A percentile compares a stretch with the other conserved stretches of the same genome.
Conservation (phyloP, 148 eudicot species). For the Heliosperma pusillum region DNA sequence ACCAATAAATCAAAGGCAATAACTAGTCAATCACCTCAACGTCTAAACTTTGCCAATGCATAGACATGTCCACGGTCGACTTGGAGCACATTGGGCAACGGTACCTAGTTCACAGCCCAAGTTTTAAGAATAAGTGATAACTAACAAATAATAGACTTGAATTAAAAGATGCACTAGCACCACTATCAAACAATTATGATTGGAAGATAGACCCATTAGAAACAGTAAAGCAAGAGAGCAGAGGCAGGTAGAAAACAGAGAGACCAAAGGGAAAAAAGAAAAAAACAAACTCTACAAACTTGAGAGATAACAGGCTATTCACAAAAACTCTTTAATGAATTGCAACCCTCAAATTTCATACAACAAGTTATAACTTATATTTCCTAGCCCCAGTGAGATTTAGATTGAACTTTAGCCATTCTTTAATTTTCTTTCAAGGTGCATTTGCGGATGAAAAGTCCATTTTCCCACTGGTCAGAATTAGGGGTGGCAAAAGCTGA, state of each 20-base stretch:
- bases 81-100: slow-evolving; percentile 92
- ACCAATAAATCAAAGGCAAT: background rate
- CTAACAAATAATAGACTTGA: background rate
- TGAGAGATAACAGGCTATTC: background rate
- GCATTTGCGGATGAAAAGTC: background rate
- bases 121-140: slow-evolving; percentile 2
- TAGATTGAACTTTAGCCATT: background rate
- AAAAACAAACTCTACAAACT: background rate
- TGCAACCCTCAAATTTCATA: background rate
- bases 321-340: background rate
- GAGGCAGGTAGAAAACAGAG: background rate
- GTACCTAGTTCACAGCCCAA: slow-evolving; percentile 42
- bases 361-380: background rate
- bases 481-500: too few relatives aligned
- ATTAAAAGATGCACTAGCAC: background rate
- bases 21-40: slow-evolving; percentile 47
- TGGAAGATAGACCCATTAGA: background rate
- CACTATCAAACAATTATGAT: background rate
- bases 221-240: background rate
- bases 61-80: slow-evolving; percentile 54
- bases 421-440: background rate
- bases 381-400: background rate
- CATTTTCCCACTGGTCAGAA: background rate
- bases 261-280: background rate
- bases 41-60: slow-evolving; percentile 60